phyloP scores from a whole-genome alignment of 495 filamentous ascomycete species.

The Aspergillus panamensis region DNA sequence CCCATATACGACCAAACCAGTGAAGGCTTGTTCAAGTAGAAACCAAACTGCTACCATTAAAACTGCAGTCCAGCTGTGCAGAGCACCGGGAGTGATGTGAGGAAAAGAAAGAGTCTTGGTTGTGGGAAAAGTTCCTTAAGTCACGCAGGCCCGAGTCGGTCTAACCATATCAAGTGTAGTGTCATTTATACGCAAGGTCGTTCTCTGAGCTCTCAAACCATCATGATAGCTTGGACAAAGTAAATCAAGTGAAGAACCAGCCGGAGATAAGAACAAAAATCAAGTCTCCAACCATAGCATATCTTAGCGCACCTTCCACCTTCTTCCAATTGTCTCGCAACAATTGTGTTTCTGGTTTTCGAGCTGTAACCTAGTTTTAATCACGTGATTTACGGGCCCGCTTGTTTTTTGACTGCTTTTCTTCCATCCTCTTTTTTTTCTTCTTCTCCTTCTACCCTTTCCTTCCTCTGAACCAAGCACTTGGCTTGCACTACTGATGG shows the following conservation, averaged over 20 bases:
- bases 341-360: background rate
- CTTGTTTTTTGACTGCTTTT: constrained; percentile 17
- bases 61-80: constrained; percentile 53
- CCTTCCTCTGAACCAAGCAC: constrained; percentile 13
- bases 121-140: constrained; percentile 18
- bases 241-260: background rate
- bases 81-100: constrained; percentile 44
- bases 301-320: background rate
- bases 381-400: constrained; percentile 23
- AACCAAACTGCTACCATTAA: constrained; percentile 41
- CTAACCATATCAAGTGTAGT: constrained; percentile 21
- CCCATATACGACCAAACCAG: constrained; percentile 55
- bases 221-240: background rate
- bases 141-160: constrained; percentile 1
- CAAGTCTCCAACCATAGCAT: background rate
- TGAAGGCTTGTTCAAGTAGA: constrained; percentile 61
- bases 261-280: background rate
- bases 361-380: background rate
- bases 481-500: constrained; percentile 23
- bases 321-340: background rate
- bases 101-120: constrained; percentile 26
- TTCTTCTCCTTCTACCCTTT: constrained; percentile 16
- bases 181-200: background rate
- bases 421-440: constrained; percentile 18
- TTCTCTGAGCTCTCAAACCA: background rate